Evolutionary conservation across 495 filamentous ascomycete genomes (phyloP), one percentile per base, ranked within the genome.

Genomic region (Daldinia loculata): DNA sequence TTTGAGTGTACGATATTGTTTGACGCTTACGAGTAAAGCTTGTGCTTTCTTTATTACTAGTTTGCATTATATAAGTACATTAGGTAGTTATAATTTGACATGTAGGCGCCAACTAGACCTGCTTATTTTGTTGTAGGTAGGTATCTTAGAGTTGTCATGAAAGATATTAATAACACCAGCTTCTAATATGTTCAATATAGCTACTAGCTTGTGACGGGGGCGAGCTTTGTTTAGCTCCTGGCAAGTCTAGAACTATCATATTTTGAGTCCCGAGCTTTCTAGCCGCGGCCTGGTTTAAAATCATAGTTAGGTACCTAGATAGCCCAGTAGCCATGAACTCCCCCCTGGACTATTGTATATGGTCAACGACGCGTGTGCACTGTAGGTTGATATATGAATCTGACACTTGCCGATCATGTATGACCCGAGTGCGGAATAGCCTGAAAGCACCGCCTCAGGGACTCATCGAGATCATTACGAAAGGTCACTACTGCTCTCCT

Each of bases 401-500:
- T 30, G 27, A 55, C 24, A 39, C 24, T 52, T 53, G 43, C 4
- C 56, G 34, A 52, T 34, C 24, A 41, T 43, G 38, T 65, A 41
- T 32, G 43, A 63, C 34, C 55, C 5, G n/a, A 24, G 43, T 39
- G 19, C 11, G n/a, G 15, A 26, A n/a, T 51, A 30, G n/a, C 57
- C 2, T 7, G 6, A 32, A 56, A 12, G 30, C 4, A 26, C 34
- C 45, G 19, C 29, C 62, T 29, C 48, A 1, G 5, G 39, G 6
- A 12, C 15, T 34, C 19, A 14, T 29, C 11, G 56, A 52, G 14
- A 4, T 9, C 29, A 22, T 63, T 34, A 66, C 14, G 63, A 75
- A 7, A 74, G 67, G 55, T 76, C 76, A 56, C 75, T 80, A 63
- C 86, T 86, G 55, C 89, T 89, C 74, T 91, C 90, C 77, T 92